Percentiles rank a stretch among this genome's conserved stretches.
Evolutionary conservation across 371 early-diverging fungal species (phyloP).

Genomic region (Nematocida sp.): DNA sequence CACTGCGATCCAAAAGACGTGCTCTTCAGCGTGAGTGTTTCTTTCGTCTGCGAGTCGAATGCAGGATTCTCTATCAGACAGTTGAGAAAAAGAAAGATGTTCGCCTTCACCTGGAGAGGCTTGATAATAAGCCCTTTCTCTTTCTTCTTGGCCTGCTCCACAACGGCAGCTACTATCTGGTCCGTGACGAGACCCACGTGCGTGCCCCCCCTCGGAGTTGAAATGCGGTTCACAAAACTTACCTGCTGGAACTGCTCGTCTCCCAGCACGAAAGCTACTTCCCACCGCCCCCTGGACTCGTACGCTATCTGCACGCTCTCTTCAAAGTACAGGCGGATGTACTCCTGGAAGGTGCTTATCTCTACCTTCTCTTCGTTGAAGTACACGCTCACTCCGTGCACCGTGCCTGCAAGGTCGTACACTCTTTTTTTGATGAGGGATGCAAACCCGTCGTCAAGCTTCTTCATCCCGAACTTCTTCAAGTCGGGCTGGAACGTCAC

Average conservation of each 20-base stretch:
- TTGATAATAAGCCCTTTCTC: conserved; percentile 69
- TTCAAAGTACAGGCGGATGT: conserved; percentile 72
- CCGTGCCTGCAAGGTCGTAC: conserved; percentile 87
- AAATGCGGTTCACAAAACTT: conserved; percentile 94
- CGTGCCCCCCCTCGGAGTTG: conserved; percentile 91
- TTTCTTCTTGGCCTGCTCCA: conserved; percentile 73
- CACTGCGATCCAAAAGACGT: conserved; percentile 81
- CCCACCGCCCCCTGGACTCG: conserved; percentile 81
- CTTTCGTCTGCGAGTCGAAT: conserved; percentile 98
- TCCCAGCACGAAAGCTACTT: conserved; percentile 77
- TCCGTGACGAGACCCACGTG: conserved; percentile 82
- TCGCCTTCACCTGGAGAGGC: conserved; percentile 78
- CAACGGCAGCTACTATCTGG: conserved; percentile 73
- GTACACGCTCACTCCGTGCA: conserved; percentile 77
- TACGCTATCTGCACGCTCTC: conserved; percentile 67
- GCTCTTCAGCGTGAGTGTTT: conserved; percentile 78
- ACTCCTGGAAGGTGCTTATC: conserved; percentile 80
- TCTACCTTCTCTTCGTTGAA: conserved; percentile 78
- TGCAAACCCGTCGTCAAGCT: conserved; percentile 75
- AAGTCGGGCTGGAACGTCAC: conserved; percentile 95
- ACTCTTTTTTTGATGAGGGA: conserved; percentile 85
- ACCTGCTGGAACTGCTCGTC: conserved; percentile 95
- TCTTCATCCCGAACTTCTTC: conserved; percentile 77
- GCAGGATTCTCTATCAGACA: conserved; percentile 90
- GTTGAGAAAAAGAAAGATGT: conserved; percentile 90